These are phyloP conservation scores for Panaeolus papilionaceus DNA, from an alignment of 768 basidiomycete genomes.

Conservation along the genomic window DNA sequence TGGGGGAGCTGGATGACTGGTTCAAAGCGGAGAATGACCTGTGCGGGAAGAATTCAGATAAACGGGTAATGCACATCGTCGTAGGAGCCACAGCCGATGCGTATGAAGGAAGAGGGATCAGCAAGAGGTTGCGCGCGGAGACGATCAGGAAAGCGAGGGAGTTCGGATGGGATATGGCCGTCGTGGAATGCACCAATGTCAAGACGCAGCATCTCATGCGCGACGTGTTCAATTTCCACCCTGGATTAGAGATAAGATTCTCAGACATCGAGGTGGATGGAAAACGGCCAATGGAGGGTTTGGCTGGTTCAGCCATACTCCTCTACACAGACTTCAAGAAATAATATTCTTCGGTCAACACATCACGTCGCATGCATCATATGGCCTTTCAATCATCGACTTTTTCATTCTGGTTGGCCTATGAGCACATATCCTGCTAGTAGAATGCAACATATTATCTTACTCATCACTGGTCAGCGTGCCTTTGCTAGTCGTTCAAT, in stretches of 20 bases:
- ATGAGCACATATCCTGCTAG: no score
- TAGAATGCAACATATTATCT: no score
- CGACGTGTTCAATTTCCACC: background rate
- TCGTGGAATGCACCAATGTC: background rate
- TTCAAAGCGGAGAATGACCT: background rate
- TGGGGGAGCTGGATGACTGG: background rate
- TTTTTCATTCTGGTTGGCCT: no score
- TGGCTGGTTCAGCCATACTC: background rate
- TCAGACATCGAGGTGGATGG: background rate
- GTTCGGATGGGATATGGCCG: slow-evolving; percentile 4
- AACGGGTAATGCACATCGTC: background rate
- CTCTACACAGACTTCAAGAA: background rate
- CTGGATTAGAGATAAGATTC: background rate
- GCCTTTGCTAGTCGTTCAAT: no score
- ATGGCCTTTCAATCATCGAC: no score
- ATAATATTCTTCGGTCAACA: background rate
- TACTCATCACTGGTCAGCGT: no score
- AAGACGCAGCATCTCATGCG: slow-evolving; percentile 5
- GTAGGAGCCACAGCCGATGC: background rate
- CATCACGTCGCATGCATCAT: no score
- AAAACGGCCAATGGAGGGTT: background rate
- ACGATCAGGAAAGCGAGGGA: background rate
- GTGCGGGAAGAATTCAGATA: background rate
- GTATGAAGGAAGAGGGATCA: background rate
- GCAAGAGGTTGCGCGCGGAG: background rate